A percentile compares a stretch with the other conserved stretches of the same genome.
Evolutionary conservation across 2,329 filamentous ascomycete genomes (phyloP).

Genomic region (Diaporthe aspalathi): DNA sequence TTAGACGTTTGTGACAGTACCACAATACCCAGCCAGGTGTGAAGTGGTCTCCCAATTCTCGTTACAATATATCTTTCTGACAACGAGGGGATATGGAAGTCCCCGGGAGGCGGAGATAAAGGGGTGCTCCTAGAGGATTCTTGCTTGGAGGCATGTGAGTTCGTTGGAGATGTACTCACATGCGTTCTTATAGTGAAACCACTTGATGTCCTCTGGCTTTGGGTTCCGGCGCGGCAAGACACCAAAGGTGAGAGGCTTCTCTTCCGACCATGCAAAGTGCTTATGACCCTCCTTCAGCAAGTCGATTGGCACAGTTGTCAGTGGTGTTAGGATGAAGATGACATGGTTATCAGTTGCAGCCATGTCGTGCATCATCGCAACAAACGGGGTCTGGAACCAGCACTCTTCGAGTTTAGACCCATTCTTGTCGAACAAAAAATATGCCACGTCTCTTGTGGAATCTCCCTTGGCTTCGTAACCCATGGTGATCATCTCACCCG

Average conservation of each 20-base stretch:
- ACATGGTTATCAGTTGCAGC: conserved; percentile 24
- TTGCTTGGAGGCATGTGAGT: fast-evolving
- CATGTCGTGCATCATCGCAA: conserved; percentile 35
- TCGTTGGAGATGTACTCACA: not conserved
- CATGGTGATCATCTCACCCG: conserved; percentile 64
- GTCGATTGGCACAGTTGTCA: conserved; percentile 20
- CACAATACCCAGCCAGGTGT: no score
- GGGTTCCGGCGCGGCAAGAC: conserved; percentile 24
- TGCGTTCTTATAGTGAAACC: conserved; percentile 30
- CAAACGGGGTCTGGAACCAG: conserved; percentile 32
- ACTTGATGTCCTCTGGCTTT: conserved; percentile 28
- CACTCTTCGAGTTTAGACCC: conserved; percentile 31
- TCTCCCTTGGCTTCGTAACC: conserved; percentile 61
- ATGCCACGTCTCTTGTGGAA: conserved; percentile 53
- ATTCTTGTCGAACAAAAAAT: conserved; percentile 32
- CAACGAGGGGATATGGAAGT: not conserved
- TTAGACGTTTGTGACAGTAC: not conserved
- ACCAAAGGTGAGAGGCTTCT: conserved; percentile 31
- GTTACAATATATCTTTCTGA: not conserved
- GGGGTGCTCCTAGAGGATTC: no score
- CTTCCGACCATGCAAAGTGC: conserved; percentile 33
- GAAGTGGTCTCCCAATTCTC: not conserved
- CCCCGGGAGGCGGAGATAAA: not conserved
- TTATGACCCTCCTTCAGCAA: conserved; percentile 31
- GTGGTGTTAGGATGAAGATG: conserved; percentile 30